Evolutionary conservation across 305 asterid genomes (phyloP).

Genomic region (Solanum hybrid): DNA sequence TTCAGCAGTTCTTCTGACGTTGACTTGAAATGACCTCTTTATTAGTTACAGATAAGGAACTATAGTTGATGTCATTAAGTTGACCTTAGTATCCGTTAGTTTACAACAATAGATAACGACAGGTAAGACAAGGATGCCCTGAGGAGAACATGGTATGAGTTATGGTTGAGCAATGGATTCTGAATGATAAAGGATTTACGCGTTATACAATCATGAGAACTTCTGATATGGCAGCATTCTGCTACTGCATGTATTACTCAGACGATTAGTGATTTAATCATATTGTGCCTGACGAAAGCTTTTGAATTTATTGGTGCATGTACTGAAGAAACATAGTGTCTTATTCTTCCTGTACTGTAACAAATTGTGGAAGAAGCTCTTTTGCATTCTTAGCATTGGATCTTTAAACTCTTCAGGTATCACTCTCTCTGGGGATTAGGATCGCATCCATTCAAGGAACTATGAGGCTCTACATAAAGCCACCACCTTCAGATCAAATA

Average conservation of each 20-base stretch:
- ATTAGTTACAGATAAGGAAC: background rate
- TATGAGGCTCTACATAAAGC: conserved; percentile 58
- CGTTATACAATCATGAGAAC: background rate
- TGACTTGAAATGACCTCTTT: background rate
- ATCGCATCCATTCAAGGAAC: conserved; percentile 84
- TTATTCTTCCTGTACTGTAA: background rate
- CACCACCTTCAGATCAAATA: conserved; percentile 94
- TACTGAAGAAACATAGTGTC: background rate
- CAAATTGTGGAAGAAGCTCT: background rate
- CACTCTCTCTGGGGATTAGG: conserved; percentile 64
- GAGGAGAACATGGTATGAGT: background rate
- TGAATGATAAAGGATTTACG: background rate
- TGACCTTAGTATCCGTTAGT: background rate
- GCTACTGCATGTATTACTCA: background rate
- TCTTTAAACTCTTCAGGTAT: conserved; percentile 50
- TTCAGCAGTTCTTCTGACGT: background rate
- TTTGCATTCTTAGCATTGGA: conserved; percentile 8
- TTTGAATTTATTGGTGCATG: background rate
- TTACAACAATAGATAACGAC: background rate
- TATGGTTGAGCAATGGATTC: background rate
- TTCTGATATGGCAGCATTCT: background rate
- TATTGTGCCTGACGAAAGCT: background rate
- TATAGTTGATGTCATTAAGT: background rate
- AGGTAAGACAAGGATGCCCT: background rate
- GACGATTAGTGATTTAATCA: background rate